These are phyloP conservation scores for Zizania latifolia DNA, from an alignment of 176 grass and related monocot species.

Conservation along the genomic window DNA sequence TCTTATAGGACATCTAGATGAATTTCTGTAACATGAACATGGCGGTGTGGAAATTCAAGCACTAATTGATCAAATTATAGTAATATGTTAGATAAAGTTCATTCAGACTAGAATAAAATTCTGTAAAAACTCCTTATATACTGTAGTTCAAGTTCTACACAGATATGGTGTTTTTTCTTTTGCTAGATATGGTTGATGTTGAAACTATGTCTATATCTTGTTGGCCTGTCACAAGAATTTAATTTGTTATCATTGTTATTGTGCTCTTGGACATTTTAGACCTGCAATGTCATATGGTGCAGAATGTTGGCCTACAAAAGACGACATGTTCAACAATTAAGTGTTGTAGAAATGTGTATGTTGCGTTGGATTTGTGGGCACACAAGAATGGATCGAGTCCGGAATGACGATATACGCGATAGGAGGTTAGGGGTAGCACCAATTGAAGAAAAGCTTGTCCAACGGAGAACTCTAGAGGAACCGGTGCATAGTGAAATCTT, in stretches of 20 bases:
- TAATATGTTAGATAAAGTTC: background rate
- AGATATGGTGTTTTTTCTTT: background rate
- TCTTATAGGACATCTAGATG: background rate
- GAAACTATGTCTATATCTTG: constrained; percentile 1
- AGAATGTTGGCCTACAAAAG: too few species aligned
- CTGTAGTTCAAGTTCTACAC: background rate
- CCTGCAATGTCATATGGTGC: too few species aligned
- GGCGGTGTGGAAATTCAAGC: background rate
- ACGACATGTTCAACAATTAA: too few species aligned
- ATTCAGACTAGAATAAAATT: background rate
- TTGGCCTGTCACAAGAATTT: background rate
- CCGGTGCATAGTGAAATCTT: too few species aligned
- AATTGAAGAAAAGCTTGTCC: too few species aligned
- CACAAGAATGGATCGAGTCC: too few species aligned
- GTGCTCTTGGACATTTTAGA: background rate
- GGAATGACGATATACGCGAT: too few species aligned
- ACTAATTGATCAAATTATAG: background rate
- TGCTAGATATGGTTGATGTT: too few species aligned
- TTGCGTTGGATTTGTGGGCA: too few species aligned
- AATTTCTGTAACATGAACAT: background rate
- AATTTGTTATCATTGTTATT: background rate
- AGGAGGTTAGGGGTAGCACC: too few species aligned
- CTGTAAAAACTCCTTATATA: background rate
- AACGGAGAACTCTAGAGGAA: too few species aligned
- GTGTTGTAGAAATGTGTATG: too few species aligned